Evolutionary conservation across 768 basidiomycete species (phyloP), one percentile per base, ranked within the genome.

Genomic region (Chlorophyllum brunneum): DNA sequence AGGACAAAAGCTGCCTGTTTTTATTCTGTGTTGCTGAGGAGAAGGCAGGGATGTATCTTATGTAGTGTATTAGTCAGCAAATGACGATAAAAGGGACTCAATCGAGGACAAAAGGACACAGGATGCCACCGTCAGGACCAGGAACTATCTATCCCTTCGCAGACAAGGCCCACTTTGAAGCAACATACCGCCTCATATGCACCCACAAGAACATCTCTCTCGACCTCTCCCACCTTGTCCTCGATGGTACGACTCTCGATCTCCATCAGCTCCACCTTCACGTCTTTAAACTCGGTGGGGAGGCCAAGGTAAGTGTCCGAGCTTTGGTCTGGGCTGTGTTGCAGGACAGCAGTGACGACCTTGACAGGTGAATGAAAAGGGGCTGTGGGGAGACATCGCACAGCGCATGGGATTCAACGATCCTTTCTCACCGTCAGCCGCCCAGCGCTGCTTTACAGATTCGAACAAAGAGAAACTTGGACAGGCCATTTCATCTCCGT

Each of bases 81-180:
- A 46, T 46, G 44, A 20, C 31, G 44, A 31, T 46, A 46, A 46
- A 33, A 30, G 43, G 26, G 18, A 24, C 26, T 45, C 26, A 45
- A 45, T 26, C 11, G 16, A 42, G 20, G 1, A 27, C 5, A 27
- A 4, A 45, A 29, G 30, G 27, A 30, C 27, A 31, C 15, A 41
- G 24, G 27, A 51, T 51, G 49, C 49, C 49, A 34, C 40, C 49
- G 20, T 51, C 49, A 42, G 49, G 49, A 30, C 49, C 49, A 20
- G 49, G 49, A 23, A 33, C 51, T 8, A 53, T 53, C 44, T 53
- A 53, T 36, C 51, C 51, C 7, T 53, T 53, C 20, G 27, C 51
- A 43, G 51, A 53, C 51, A 53, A 53, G 26, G 6, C 16, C 11
- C 51, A 53, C 20, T 53, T 53, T n/a, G 43, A 53, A 1, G 15